Evolutionary conservation across 1,139 yeast species (phyloP).

Genomic region (Suhomyces kunorum): DNA sequence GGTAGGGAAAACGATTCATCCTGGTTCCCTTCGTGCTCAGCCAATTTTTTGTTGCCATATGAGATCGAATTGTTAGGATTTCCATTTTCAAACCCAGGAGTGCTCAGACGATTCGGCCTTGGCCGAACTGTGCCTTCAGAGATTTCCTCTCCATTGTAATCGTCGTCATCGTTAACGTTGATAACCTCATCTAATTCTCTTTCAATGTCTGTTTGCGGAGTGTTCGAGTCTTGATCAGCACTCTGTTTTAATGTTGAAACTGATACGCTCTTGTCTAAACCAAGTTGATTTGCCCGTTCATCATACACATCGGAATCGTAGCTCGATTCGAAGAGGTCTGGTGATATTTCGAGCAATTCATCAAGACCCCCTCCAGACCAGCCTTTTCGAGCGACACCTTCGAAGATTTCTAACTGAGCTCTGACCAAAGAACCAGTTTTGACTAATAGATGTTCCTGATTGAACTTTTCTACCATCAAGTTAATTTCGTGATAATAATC

Average conservation of each 20-base stretch:
- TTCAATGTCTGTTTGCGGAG: constrained; percentile 2
- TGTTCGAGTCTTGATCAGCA: not conserved
- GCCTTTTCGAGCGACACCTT: constrained; percentile 79
- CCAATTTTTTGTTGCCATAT: not conserved
- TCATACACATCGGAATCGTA: constrained; percentile 13
- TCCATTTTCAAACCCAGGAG: not conserved
- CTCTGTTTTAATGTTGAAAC: constrained; percentile 15
- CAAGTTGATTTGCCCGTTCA: not conserved
- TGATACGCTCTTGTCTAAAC: constrained; percentile 14
- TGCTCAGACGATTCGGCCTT: not conserved
- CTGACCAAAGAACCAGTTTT: constrained; percentile 66
- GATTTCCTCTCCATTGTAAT: constrained; percentile 8
- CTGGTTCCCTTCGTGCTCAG: constrained; percentile 10
- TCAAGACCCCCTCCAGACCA: constrained; percentile 88
- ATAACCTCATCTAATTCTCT: constrained; percentile 1
- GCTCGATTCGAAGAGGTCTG: constrained; percentile 47
- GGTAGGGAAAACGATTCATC: constrained; percentile 39
- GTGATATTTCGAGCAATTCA: constrained; percentile 55
- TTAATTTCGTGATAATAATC: constrained; percentile 71
- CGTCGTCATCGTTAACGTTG: constrained; percentile 7
- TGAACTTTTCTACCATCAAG: constrained; percentile 43
- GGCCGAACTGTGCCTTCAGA: constrained; percentile 3
- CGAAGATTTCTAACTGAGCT: constrained; percentile 80
- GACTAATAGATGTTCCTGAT: constrained; percentile 51
- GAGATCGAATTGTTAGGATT: not conserved